Base-by-base conservation (phyloP, 805 yeast species). In the Yamadazyma sp. region DNA sequence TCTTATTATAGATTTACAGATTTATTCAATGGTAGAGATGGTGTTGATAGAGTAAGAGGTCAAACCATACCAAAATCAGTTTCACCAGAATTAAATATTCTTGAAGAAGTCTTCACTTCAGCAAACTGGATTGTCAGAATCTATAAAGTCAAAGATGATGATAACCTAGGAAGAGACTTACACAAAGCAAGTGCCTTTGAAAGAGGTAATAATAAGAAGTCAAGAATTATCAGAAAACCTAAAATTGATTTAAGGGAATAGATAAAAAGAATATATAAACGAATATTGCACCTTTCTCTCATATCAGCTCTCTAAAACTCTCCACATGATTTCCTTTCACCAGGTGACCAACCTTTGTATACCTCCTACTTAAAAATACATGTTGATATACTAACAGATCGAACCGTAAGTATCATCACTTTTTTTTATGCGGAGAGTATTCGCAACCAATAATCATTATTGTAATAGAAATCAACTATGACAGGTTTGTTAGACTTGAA, bases 111-210 rank as follows among this genome's bases (percentile, higher is more conserved):
- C 0, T 93, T 82, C 66, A 93, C 98, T 1, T 73, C 91, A 30
- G 95, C 88, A 56, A 94, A 93, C 71, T 94, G 97, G 97, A 75
- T 93, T 49, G 97, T 93, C 13, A 79, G 98, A 65, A 76, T 93
- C 42, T 93, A 86, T 69, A 85, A 87, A 70, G 85, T 93, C 48
- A 93, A 88, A 63, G 91, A 87, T 42, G 70, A 75, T 40, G 98
- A 93, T 60, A 78, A 76, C 42, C 77, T 86, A 47, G 98, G 98
- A 31, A 79, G 99, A 60, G 81, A 78, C 47, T 65, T 82, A 47
- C 65, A 67, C 26, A 68, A 71, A n/a, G 79, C 79, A 26, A 73
- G 81, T 21, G 65, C 58, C 19, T 75, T 75, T 42, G 80, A 76
- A 22, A 70, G 69, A 16, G 32, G 32, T 2, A 17, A 31, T 37